phyloP scores from a whole-genome alignment of 306 rosid species.

The Pyrus pyrifolia region DNA sequence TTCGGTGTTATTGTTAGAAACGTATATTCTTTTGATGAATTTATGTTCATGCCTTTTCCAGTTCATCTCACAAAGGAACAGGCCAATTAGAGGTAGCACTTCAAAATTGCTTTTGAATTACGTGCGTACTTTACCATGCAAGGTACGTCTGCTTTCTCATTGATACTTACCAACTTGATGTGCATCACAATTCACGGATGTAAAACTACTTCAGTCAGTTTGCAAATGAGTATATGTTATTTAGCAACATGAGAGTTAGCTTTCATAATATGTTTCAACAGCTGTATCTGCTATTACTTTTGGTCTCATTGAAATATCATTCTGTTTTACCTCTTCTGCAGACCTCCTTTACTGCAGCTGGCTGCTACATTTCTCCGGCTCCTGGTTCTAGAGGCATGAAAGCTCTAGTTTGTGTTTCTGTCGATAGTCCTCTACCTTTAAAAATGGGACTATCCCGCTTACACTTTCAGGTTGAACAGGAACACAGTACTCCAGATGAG shows the following conservation, averaged over 20 bases:
- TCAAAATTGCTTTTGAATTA: slow-evolving; percentile 62
- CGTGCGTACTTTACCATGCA: slow-evolving; percentile 61
- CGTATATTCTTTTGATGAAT: not conserved
- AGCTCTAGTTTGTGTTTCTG: slow-evolving; percentile 66
- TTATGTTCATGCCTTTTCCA: slow-evolving; percentile 23
- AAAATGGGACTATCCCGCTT: slow-evolving; percentile 31
- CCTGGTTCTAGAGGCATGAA: slow-evolving; percentile 78
- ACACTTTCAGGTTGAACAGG: slow-evolving; percentile 21
- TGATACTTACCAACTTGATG: too few species aligned
- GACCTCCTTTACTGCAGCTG: slow-evolving; percentile 84
- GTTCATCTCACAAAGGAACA: slow-evolving; percentile 88
- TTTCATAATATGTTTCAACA: not conserved
- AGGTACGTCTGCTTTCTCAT: slow-evolving; percentile 33
- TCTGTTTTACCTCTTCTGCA: slow-evolving; percentile 14
- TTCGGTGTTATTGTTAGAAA: not conserved
- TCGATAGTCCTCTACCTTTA: slow-evolving; percentile 54
- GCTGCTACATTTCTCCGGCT: slow-evolving; percentile 90
- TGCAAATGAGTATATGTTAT: too few species aligned
- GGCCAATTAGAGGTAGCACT: slow-evolving; percentile 72
- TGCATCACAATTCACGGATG: too few species aligned
- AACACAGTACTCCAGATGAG: slow-evolving; percentile 25
- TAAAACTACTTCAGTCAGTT: too few species aligned
- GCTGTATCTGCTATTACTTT: not conserved
- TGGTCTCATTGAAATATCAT: not conserved
- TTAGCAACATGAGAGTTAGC: not conserved